phyloP scores from a whole-genome alignment of 1,284 basidiomycete species.

The Macrocybe sp. region DNA sequence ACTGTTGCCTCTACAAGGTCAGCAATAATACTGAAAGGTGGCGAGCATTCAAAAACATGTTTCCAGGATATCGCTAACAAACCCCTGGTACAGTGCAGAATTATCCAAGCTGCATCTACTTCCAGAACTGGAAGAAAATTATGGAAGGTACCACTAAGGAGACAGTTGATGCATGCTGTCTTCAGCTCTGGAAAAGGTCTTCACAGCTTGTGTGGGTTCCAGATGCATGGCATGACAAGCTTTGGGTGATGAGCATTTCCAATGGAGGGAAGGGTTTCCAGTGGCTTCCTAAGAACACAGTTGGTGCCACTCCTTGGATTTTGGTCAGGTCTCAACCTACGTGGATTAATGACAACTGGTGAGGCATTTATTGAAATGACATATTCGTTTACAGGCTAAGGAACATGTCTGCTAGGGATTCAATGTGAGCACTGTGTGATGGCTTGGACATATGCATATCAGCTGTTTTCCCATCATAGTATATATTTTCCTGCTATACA shows the following conservation, averaged over 20 bases:
- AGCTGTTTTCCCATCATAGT: too few relatives aligned
- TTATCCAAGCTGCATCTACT: slow-evolving; percentile 8
- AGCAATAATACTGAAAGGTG: slow-evolving; percentile 5
- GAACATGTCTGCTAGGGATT: too few relatives aligned
- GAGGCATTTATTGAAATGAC: too few relatives aligned
- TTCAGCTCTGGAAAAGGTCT: slow-evolving; percentile 1
- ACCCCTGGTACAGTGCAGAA: slow-evolving; percentile 4
- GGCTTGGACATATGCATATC: too few relatives aligned
- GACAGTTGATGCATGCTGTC: background rate
- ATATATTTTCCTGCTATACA: too few relatives aligned
- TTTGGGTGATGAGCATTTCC: slow-evolving; percentile 8
- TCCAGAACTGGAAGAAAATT: slow-evolving; percentile 1
- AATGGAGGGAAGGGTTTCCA: background rate
- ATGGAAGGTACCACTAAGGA: background rate
- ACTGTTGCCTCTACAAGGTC: slow-evolving; percentile 8
- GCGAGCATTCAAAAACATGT: slow-evolving; percentile 11
- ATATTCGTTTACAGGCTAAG: too few relatives aligned
- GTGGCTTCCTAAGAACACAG: background rate
- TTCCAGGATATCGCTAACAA: slow-evolving; percentile 7
- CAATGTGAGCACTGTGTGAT: too few relatives aligned
- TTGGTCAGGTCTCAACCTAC: background rate
- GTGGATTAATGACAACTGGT: too few relatives aligned
- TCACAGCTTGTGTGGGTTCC: slow-evolving; percentile 10
- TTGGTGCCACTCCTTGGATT: slow-evolving; percentile 4
- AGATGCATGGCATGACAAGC: slow-evolving; percentile 8